Conservation (phyloP, 1,139 yeast species). For the Scheffersomyces insectosa region DNA sequence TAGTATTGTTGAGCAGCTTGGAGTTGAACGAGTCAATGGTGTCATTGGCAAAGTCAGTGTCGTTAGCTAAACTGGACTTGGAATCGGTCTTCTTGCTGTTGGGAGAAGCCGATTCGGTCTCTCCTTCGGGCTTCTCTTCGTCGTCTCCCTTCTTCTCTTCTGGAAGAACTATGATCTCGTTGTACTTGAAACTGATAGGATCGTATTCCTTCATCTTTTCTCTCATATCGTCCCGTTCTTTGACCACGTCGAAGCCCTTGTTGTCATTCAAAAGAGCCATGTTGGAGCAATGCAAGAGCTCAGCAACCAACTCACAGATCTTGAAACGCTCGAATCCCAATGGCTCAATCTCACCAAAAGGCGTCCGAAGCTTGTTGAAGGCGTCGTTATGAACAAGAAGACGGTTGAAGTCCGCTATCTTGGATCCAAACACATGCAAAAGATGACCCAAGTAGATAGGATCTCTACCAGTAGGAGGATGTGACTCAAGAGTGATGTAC, state of each 20-base stretch:
- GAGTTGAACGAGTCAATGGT: conserved; percentile 51
- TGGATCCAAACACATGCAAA: conserved; percentile 74
- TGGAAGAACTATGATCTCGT: conserved; percentile 45
- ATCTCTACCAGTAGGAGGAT: conserved; percentile 94
- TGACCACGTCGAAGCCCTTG: conserved; percentile 76
- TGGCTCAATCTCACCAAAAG: conserved; percentile 66
- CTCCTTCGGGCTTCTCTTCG: conserved; percentile 10
- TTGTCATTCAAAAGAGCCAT: conserved; percentile 91
- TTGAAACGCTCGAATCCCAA: conserved; percentile 94
- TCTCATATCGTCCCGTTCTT: conserved; percentile 73
- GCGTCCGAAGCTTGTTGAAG: conserved; percentile 50
- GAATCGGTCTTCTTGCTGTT: conserved; percentile 11
- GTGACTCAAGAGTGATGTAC: conserved; percentile 82
- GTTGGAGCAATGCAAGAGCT: conserved; percentile 90
- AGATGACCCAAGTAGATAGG: conserved; percentile 91
- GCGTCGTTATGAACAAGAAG: conserved; percentile 26
- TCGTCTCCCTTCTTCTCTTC: conserved; percentile 16
- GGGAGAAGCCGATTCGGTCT: conserved; percentile 3
- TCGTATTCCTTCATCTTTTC: conserved; percentile 45
- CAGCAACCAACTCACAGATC: conserved; percentile 93
- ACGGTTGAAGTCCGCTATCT: conserved; percentile 65
- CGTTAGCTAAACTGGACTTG: conserved; percentile 8
- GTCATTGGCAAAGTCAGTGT: conserved; percentile 36
- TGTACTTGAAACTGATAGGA: conserved; percentile 50
- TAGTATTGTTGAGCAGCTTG: conserved; percentile 12